Base-by-base conservation (phyloP, 1,284 basidiomycete genomes). In the Sanghuangporus sanghuang region DNA sequence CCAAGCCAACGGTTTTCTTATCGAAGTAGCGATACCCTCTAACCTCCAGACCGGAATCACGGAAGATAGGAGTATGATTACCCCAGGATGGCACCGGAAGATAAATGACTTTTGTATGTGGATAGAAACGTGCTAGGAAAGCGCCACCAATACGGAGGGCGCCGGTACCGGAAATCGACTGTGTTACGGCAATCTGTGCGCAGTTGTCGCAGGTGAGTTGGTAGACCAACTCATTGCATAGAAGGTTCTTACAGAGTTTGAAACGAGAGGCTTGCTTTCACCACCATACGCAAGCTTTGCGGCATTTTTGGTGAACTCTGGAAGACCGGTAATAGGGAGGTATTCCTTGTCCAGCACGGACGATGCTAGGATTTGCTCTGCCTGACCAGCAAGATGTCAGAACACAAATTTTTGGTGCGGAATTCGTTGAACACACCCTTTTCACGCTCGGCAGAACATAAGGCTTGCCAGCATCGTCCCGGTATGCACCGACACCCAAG, bases 131-230 rank as follows among this genome's bases (percentile, higher is more conserved):
- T 21, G 87, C 88, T 62, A 99, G 78, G 84, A 99, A 99, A 57
- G 92, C 93, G 71, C 92, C 96, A 64, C 94, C 96, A 77, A 99
- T 95, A 68, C 97, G 87, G 67, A 99, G 90, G 38, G 97, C 97
- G 71, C 97, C 97, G 21, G 97, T 99, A 40, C 97, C 97, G 35
- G 96, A 98, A 76, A 99, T 97, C 65, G 96, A 91, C 78, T 99
- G 97, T 35, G 95, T 93, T 68, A 93, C 85, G 49, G 97, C 89
- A 71, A 97, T 82, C 94, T 96, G 40, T 27, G 27, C n/a, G 35
- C 56, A 60, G 62, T 50, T 62, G 40, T 27, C 18, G 54, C 46
- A 66, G 60, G 66, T 59, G 57, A 61, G 36, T 38, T 36, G 55
- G 42, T 60, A 67, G 61, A 48, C 3, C 49, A 12, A 50, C 57